Evolutionary conservation across 2,329 filamentous ascomycete species (phyloP), one percentile per base, ranked within the genome.

Genomic region (Blastomyces percursus): DNA sequence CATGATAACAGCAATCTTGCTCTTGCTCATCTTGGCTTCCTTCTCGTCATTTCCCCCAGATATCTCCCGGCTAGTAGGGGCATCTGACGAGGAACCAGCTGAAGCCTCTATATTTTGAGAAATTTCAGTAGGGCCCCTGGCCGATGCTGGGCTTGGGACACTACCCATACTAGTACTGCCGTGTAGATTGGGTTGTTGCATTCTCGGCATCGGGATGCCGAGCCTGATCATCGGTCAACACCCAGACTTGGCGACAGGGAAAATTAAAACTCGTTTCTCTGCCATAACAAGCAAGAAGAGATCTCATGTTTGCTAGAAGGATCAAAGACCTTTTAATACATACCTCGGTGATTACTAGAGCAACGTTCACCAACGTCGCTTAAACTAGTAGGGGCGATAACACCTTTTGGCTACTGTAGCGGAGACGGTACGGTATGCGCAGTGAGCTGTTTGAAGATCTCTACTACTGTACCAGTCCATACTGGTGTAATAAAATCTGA

Each of bases 1-100:
- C 56, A 66, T 64, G 27, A 66, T 64, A n/a, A 66, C 35, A 59
- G 62, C 60, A 59, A 64, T 63, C 38, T 63, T 65, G 42, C 63
- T 51, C 60, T 63, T 66, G 5, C 60, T 57, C 61, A 64, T 60
- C 51, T 62, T 66, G 2, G 40, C 38, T 46, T 62, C 63, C n/a
- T 35, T 42, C 7, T 24, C 35, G 9, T 3, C 32, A 44, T 50
- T 51, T 38, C 64, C 21, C 24, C 57, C 19, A 21, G 30, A 35
- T n/a, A 8, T 21, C 35, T n/a, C 32, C 11, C 54, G 19, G 4
- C 19, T n/a, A 6, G 32, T 19, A 38, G 54, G 32, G 32, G 21
- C 6, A 40, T 56, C 54, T 16, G 54, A 56, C 2, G 54, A 56
- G 16, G 54, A 56, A 24, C 32, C n/a, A 21, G 16, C 54, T 56